These are phyloP conservation scores for Xerocomellus chrysenteron DNA, from an alignment of 768 basidiomycete species.

Conservation along the genomic window DNA sequence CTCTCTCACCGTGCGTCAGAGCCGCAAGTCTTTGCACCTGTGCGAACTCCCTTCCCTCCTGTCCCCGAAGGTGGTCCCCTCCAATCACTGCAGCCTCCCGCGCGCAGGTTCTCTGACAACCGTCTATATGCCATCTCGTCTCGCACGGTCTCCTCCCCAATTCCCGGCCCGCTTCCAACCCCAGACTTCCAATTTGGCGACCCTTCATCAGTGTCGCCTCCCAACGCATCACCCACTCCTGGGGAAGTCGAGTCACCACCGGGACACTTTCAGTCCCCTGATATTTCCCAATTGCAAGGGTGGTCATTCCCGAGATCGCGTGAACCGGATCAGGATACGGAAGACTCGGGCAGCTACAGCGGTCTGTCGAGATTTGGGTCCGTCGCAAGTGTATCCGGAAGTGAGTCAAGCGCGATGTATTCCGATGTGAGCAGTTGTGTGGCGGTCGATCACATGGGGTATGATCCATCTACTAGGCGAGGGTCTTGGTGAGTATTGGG, in stretches of 20 bases:
- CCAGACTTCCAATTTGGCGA: conserved; percentile 66
- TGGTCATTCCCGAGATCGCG: conserved; percentile 44
- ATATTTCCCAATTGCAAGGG: conserved; percentile 34
- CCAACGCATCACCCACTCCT: conserved; percentile 49
- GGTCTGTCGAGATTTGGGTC: conserved; percentile 56
- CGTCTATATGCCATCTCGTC: conserved; percentile 48
- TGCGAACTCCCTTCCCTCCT: conserved; percentile 37
- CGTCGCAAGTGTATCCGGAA: conserved; percentile 58
- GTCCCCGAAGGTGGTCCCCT: conserved; percentile 25
- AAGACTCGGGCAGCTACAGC: conserved; percentile 52
- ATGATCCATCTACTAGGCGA: conserved; percentile 35
- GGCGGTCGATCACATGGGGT: conserved; percentile 30
- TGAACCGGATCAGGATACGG: conserved; percentile 48
- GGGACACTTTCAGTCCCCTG: conserved; percentile 42
- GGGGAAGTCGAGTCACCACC: conserved; percentile 40
- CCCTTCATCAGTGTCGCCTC: conserved; percentile 45
- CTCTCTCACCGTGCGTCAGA: conserved; percentile 34
- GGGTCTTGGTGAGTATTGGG: conserved; percentile 27
- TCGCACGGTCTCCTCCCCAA: conserved; percentile 47
- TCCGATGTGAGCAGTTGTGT: conserved; percentile 44
- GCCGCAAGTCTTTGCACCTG: conserved; percentile 36
- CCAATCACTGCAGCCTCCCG: conserved; percentile 3
- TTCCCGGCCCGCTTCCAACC: conserved; percentile 55
- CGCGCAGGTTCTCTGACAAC: conserved; percentile 43
- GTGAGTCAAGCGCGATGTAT: conserved; percentile 55